Base-by-base conservation (phyloP, 140 eudicot species). In the Bidens hawaiensis region DNA sequence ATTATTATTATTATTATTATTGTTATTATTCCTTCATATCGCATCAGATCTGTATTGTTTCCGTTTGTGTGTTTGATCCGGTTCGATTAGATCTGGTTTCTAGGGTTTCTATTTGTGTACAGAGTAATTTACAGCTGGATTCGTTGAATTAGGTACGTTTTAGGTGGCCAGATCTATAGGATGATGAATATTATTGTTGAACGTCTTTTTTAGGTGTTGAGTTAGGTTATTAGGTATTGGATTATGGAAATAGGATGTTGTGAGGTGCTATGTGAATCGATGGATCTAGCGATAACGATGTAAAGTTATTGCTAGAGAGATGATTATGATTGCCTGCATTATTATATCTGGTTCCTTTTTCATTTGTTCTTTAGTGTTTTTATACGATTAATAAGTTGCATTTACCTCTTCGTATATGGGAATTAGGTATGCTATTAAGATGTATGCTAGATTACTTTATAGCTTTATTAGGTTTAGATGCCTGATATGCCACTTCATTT, bases 261-360 rank as follows among this genome's bases (percentile, higher is more conserved):
- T 55, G 19, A 27, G 62, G 62, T 28, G 62, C 4, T 53, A 36
- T 64, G 15, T 27, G 22, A 21, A 54, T n/a, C 36, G 62, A n/a
- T 38, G 54, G n/a, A n/a, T n/a, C n/a, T n/a, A n/a, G n/a, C n/a
- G 5, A 30, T 4, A 30, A 30, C 36, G 6, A 30, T 30, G 36
- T 4, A 1, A 31, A 33, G n/a, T 69, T 4, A 48, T 22, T 24
- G 33, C 21, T 33, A 40, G 43, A 23, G 23, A 17, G 18, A 38
- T 51, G 69, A 40, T 61, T 36, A 2, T 31, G 38, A 31, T 31
- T 31, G 6, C 8, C 10, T 31, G 6, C 8, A 31, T 5, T 31
- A 30, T 30, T 30, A 8, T 30, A 8, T 30, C 4, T 30, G 34
- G n/a, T n/a, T n/a, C n/a, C n/a, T n/a, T n/a, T n/a, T n/a, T n/a